Percentiles rank a stretch among this genome's conserved stretches.
Conservation (phyloP, 2,329 filamentous ascomycete species). For the Sordariomycetes sp. region DNA sequence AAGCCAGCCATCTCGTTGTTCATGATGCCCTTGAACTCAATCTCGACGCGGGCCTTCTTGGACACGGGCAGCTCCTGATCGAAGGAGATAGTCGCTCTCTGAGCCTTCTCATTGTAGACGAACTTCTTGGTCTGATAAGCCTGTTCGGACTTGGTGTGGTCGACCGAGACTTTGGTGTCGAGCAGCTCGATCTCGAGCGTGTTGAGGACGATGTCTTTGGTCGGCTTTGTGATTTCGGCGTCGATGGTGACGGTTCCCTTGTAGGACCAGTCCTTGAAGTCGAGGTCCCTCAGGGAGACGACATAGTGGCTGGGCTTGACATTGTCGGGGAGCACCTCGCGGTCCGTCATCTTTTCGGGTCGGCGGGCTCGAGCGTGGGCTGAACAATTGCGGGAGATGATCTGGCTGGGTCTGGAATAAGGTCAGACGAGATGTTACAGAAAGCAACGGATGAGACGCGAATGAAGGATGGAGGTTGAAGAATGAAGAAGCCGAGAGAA, state of each 20-base stretch:
- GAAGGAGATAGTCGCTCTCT: conserved; percentile 75
- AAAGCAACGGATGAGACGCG: not conserved
- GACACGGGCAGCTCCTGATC: conserved; percentile 58
- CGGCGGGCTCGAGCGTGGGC: conserved; percentile 24
- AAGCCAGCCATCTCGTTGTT: conserved; percentile 92
- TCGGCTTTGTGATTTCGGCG: conserved; percentile 60
- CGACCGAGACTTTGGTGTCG: conserved; percentile 49
- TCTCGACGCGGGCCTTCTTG: conserved; percentile 55
- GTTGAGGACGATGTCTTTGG: conserved; percentile 76
- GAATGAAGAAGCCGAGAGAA: not conserved
- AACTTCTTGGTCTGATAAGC: conserved; percentile 56
- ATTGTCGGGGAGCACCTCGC: conserved; percentile 51
- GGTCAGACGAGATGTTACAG: conserved; percentile 2
- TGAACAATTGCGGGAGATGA: conserved; percentile 21
- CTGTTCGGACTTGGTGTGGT: conserved; percentile 47
- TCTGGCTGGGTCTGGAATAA: conserved; percentile 9
- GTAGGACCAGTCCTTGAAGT: conserved; percentile 68
- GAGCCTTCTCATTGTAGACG: conserved; percentile 72
- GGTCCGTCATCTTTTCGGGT: conserved; percentile 40
- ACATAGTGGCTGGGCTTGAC: conserved; percentile 82
- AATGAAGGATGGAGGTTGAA: not conserved
- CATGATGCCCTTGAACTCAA: conserved; percentile 72
- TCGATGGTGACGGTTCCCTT: conserved; percentile 75
- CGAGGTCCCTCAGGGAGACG: conserved; percentile 71
- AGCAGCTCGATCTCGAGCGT: conserved; percentile 73